A percentile compares a stretch with the other conserved stretches of the same genome.
These are phyloP conservation scores for Solanum piurae DNA, from an alignment of 257 asterid species.

Conservation along the genomic window DNA sequence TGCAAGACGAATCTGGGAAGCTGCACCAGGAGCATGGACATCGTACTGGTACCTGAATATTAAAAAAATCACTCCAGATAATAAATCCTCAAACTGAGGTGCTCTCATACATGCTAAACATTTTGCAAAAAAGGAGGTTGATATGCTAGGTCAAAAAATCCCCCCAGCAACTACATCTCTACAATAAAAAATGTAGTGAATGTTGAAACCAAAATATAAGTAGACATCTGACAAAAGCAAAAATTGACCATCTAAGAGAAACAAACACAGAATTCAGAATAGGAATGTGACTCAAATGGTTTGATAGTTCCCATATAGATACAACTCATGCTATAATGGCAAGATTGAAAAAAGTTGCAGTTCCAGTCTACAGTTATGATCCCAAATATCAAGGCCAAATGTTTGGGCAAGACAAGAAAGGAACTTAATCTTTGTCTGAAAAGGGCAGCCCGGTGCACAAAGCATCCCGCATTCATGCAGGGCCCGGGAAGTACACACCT, in stretches of 20 bases:
- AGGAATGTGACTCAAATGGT: background rate
- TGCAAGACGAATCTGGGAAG: slow-evolving; percentile 76
- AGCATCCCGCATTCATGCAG: background rate
- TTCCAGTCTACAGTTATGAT: background rate
- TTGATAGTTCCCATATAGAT: background rate
- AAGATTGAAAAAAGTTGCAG: background rate
- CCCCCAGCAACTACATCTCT: background rate
- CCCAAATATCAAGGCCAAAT: background rate
- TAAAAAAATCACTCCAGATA: background rate
- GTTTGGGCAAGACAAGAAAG: background rate
- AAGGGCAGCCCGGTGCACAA: background rate
- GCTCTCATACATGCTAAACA: background rate
- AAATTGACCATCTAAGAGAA: background rate
- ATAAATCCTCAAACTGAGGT: background rate
- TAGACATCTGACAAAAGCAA: background rate
- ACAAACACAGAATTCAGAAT: background rate
- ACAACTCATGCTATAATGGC: background rate
- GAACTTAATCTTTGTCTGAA: background rate
- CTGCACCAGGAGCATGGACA: slow-evolving; percentile 70
- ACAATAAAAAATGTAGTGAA: background rate
- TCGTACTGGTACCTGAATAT: slow-evolving; percentile 59
- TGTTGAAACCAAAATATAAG: background rate
- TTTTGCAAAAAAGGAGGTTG: background rate
- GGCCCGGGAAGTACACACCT: background rate
- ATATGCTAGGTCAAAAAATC: background rate